Conservation (phyloP, 192 early-diverging fungal genomes). For the Coemansia sp. region DNA sequence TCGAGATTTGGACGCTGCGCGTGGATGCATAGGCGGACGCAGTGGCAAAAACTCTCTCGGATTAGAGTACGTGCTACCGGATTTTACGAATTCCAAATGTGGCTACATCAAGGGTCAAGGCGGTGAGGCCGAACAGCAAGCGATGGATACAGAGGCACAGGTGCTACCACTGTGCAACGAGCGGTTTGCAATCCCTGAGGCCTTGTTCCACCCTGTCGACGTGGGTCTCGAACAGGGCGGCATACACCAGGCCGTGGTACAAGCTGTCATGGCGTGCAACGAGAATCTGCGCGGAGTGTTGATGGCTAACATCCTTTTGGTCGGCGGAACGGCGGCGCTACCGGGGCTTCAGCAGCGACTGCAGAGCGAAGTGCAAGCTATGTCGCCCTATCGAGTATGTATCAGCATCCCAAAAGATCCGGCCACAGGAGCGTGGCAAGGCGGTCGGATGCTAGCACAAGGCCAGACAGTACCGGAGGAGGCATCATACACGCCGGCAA, state of each 20-base stretch:
- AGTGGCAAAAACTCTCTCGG: not conserved
- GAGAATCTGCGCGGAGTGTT: slow-evolving; percentile 86
- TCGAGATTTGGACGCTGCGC: slow-evolving; percentile 61
- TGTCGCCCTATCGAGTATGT: slow-evolving; percentile 64
- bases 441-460: slow-evolving; percentile 15
- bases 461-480: not conserved
- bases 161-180: slow-evolving; percentile 96
- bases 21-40: slow-evolving; percentile 52
- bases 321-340: slow-evolving; percentile 92
- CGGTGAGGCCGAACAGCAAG: not conserved
- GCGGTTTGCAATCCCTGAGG: slow-evolving; percentile 95
- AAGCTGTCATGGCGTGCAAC: slow-evolving; percentile 91
- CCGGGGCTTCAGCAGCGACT: slow-evolving; percentile 90
- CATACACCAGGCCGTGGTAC: slow-evolving; percentile 91
- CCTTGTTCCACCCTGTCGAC: slow-evolving; percentile 93
- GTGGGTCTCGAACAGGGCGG: slow-evolving; percentile 88
- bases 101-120: slow-evolving; percentile 36
- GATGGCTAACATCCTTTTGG: slow-evolving; percentile 90
- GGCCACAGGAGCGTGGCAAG: slow-evolving; percentile 27
- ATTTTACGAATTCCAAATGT: slow-evolving; percentile 36
- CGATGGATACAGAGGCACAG: slow-evolving; percentile 65
- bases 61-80: slow-evolving; percentile 53
- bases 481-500: not conserved
- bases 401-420: slow-evolving; percentile 12
- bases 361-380: slow-evolving; percentile 91